Percentiles rank a stretch among this genome's conserved stretches.
These are phyloP conservation scores for Daedaleopsis sinensis DNA, from an alignment of 768 basidiomycete genomes.

Conservation along the genomic window DNA sequence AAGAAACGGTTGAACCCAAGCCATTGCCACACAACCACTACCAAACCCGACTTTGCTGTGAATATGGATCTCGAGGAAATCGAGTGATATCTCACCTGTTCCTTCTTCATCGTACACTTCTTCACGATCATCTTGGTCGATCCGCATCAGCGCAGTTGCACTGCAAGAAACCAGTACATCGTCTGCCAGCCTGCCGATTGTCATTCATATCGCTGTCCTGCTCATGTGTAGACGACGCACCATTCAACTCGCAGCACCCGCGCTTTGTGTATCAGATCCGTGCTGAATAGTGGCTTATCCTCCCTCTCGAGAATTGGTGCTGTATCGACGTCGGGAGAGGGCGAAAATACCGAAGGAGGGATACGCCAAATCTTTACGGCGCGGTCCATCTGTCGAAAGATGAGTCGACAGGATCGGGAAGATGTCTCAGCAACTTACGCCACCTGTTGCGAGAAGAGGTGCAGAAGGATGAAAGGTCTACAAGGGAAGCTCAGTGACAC, in stretches of 20 bases:
- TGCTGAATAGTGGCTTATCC: slow-evolving; percentile 80
- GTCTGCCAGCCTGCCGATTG: slow-evolving; percentile 49
- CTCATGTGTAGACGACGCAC: slow-evolving; percentile 36
- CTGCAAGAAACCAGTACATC: slow-evolving; percentile 44
- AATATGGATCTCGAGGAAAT: background rate
- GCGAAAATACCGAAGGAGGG: slow-evolving; percentile 38
- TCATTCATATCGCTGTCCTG: background rate
- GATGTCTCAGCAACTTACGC: slow-evolving; percentile 47
- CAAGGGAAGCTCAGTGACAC: background rate
- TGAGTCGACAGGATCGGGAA: too few species aligned
- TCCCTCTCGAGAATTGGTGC: slow-evolving; percentile 43
- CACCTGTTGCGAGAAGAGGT: slow-evolving; percentile 77
- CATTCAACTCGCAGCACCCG: slow-evolving; percentile 66
- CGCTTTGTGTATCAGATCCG: slow-evolving; percentile 64
- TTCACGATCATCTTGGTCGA: slow-evolving; percentile 3
- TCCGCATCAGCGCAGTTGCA: slow-evolving; percentile 30
- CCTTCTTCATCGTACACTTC: slow-evolving; percentile 30
- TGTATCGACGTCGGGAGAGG: background rate
- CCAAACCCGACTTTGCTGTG: background rate
- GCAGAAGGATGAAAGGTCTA: slow-evolving; percentile 70
- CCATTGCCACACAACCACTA: slow-evolving; percentile 71
- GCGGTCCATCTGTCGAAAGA: slow-evolving; percentile 59
- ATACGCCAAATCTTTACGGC: slow-evolving; percentile 77
- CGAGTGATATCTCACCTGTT: slow-evolving; percentile 14
- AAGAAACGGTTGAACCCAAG: slow-evolving; percentile 67